A percentile compares a stretch with the other conserved stretches of the same genome.
These are phyloP conservation scores for Yamadazyma mexicana DNA, from an alignment of 1,139 yeast species.

Conservation along the genomic window DNA sequence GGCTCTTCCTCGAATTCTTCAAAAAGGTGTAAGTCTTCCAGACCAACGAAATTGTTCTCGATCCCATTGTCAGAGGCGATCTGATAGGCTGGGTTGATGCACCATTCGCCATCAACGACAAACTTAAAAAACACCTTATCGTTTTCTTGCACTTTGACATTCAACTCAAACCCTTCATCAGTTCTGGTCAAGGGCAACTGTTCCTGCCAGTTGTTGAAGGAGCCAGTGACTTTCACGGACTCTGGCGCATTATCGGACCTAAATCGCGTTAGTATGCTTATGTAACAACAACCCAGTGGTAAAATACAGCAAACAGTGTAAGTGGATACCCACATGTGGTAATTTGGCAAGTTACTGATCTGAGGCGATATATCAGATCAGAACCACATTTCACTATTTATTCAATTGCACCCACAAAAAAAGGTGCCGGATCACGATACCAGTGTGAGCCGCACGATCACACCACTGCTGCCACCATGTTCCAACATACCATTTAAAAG, in stretches of 20 bases:
- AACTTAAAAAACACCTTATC: conserved; percentile 35
- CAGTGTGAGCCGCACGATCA: not conserved
- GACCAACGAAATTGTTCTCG: conserved; percentile 35
- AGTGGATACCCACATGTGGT: too few species aligned
- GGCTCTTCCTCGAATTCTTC: conserved; percentile 17
- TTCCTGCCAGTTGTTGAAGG: conserved; percentile 40
- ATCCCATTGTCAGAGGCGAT: conserved; percentile 37
- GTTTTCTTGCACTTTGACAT: conserved; percentile 21
- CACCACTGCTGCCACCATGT: too few species aligned
- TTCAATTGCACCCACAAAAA: too few species aligned
- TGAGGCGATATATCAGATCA: too few species aligned
- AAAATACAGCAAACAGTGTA: too few species aligned
- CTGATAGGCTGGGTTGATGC: conserved; percentile 24
- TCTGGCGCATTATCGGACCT: not conserved
- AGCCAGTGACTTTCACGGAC: conserved; percentile 41
- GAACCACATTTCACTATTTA: too few species aligned
- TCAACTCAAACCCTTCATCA: conserved; percentile 14
- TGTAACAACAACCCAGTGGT: too few species aligned
- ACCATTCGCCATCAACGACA: conserved; percentile 37
- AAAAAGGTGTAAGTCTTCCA: conserved; percentile 23
- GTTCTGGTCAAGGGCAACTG: conserved; percentile 18
- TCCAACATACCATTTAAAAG: conserved; percentile 22
- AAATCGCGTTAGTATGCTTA: conserved; percentile 2
- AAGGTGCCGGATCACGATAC: too few species aligned
- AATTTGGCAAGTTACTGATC: too few species aligned